A percentile compares a stretch with the other conserved stretches of the same genome.
phyloP scores from a whole-genome alignment of 2,329 filamentous ascomycete genomes.

The Sphaerulina musiva region DNA sequence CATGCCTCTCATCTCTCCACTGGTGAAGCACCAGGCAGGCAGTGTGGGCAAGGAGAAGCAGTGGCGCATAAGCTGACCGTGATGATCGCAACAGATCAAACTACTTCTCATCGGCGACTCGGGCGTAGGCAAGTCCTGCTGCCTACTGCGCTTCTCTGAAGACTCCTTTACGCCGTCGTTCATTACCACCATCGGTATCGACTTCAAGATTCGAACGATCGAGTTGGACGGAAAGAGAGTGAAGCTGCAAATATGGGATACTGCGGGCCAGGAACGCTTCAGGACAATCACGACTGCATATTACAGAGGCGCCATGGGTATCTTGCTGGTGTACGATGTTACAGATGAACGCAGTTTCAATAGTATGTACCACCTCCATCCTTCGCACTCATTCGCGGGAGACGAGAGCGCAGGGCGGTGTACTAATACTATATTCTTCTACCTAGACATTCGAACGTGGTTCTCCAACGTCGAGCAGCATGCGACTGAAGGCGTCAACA shows the following conservation, averaged over 20 bases:
- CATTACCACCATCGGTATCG: constrained; percentile 98
- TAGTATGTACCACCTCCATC: constrained; percentile 53
- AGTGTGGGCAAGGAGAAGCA: not conserved
- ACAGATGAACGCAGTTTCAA: constrained; percentile 94
- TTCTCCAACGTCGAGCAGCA: constrained; percentile 99
- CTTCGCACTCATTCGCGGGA: not conserved
- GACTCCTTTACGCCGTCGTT: constrained; percentile 96
- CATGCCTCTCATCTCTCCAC: not conserved
- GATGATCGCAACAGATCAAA: constrained; percentile 64
- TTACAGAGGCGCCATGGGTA: constrained; percentile 97
- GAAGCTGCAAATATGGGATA: constrained; percentile 99
- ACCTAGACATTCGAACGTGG: constrained; percentile 92
- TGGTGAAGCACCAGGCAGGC: not conserved
- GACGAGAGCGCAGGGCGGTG: not conserved
- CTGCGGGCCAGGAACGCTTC: constrained; percentile 95
- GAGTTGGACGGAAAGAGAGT: constrained; percentile 98
- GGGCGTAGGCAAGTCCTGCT: constrained; percentile 95
- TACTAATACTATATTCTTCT: not conserved
- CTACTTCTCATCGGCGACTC: constrained; percentile 94
- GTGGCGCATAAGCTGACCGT: constrained; percentile 10
- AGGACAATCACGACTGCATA: constrained; percentile 98
- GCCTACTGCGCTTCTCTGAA: constrained; percentile 91
- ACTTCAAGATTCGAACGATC: constrained; percentile 99
- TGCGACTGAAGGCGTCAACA: constrained; percentile 97
- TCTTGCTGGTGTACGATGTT: constrained; percentile 95